These are phyloP conservation scores for Allantophomopsis cytisporea DNA, from an alignment of 2,329 filamentous ascomycete species.

Conservation along the genomic window DNA sequence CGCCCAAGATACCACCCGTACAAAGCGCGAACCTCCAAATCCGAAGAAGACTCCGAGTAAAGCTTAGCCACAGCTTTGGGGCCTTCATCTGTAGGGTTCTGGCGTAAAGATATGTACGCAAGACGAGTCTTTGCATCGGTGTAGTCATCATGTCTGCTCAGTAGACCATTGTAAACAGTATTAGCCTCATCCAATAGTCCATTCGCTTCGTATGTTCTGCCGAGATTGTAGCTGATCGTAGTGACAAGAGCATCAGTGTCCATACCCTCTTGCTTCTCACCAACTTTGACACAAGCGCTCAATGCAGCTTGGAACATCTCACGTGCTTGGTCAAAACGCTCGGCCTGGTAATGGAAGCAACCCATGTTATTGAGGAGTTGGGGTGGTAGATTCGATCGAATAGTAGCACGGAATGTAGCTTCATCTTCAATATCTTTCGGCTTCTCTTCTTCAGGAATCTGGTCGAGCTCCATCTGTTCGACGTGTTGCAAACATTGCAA, in stretches of 20 bases:
- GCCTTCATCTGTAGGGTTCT: slow-evolving; percentile 71
- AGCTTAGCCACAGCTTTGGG: slow-evolving; percentile 76
- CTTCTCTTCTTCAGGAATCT: slow-evolving; percentile 56
- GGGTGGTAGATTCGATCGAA: slow-evolving; percentile 72
- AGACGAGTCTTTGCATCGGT: slow-evolving; percentile 81
- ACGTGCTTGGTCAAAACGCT: slow-evolving; percentile 67
- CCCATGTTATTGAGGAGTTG: slow-evolving; percentile 95
- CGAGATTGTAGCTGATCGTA: slow-evolving; percentile 94
- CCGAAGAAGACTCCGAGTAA: slow-evolving; percentile 69
- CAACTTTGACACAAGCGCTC: slow-evolving; percentile 71
- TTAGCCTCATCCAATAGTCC: slow-evolving; percentile 71
- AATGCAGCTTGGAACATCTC: slow-evolving; percentile 88
- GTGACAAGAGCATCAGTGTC: slow-evolving; percentile 89
- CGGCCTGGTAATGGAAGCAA: slow-evolving; percentile 83
- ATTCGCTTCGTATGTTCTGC: slow-evolving; percentile 80
- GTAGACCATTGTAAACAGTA: slow-evolving; percentile 74
- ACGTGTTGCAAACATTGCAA: slow-evolving; percentile 85
- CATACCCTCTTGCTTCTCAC: slow-evolving; percentile 58
- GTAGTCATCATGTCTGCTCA: slow-evolving; percentile 80
- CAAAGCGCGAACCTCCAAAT: slow-evolving; percentile 82
- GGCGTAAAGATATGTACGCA: slow-evolving; percentile 77
- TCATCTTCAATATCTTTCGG: slow-evolving; percentile 48
- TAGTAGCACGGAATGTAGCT: slow-evolving; percentile 38
- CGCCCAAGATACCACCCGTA: slow-evolving; percentile 95
- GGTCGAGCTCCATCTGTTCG: slow-evolving; percentile 76